phyloP scores from a whole-genome alignment of 768 basidiomycete species.

The Asterophora lycoperdoides region DNA sequence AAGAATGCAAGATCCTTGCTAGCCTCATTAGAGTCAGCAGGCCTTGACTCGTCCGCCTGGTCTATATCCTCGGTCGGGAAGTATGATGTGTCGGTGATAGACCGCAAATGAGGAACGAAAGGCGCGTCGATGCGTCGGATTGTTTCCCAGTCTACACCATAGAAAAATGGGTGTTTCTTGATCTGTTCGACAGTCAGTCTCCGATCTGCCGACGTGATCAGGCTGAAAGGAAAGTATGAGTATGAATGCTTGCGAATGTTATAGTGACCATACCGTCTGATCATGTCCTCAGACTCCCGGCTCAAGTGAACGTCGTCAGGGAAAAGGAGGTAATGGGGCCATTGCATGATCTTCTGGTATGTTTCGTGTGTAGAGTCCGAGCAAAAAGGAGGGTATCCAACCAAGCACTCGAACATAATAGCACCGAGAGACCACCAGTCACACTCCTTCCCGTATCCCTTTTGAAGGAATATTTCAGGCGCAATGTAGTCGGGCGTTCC shows the following conservation, averaged over 20 bases:
- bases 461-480: conserved; percentile 93
- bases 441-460: conserved; percentile 97
- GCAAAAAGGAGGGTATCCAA: conserved; percentile 97
- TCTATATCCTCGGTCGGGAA: conserved; percentile 95
- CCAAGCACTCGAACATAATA: conserved; percentile 97
- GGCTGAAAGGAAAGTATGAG: conserved; percentile 33
- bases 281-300: conserved; percentile 84
- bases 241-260: not conserved
- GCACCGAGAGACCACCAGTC: conserved; percentile 99
- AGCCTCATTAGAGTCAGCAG: conserved; percentile 36
- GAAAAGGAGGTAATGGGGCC: conserved; percentile 80
- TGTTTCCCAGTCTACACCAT: conserved; percentile 89
- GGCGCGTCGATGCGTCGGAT: conserved; percentile 91
- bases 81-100: conserved; percentile 96
- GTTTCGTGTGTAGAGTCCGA: conserved; percentile 95
- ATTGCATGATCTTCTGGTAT: conserved; percentile 97
- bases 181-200: conserved; percentile 82
- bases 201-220: conserved; percentile 81
- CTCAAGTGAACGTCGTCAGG: conserved; percentile 95
- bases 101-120: conserved; percentile 91
- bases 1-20: conserved; percentile 65
- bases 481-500: conserved; percentile 97
- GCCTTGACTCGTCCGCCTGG: conserved; percentile 52
- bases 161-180: conserved; percentile 89
- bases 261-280: conserved; percentile 56